phyloP scores from a whole-genome alignment of 306 rosid species.

The Crotalaria pallida region DNA sequence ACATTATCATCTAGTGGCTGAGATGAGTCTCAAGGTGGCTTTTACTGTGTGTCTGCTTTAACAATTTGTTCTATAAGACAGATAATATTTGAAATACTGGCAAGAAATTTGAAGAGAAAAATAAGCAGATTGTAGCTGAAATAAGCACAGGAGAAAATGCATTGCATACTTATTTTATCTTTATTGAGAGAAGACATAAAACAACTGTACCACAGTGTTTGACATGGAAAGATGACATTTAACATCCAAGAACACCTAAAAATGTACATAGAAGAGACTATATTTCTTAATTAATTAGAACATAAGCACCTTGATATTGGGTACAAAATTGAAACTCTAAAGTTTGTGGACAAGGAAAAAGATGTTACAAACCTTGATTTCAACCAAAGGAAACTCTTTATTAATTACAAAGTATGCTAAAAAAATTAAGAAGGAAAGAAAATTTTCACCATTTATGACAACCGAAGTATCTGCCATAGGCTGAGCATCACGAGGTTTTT shows the following conservation, averaged over 20 bases:
- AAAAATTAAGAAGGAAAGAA: background rate
- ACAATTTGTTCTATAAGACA: background rate
- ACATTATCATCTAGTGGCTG: too few species aligned
- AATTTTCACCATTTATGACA: conserved; percentile 17
- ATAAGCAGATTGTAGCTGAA: background rate
- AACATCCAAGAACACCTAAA: background rate
- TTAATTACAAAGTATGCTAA: background rate
- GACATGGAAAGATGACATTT: background rate
- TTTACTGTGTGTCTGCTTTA: too few species aligned
- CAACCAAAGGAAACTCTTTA: too few species aligned
- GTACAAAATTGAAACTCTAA: background rate
- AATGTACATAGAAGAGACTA: background rate
- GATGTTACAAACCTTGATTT: background rate
- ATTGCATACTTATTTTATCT: background rate
- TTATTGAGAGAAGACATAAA: background rate
- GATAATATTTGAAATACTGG: background rate
- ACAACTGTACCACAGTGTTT: background rate
- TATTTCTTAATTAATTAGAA: background rate
- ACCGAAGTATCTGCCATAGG: background rate
- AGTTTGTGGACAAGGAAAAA: background rate
- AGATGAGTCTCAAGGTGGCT: too few species aligned
- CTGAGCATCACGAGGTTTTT: background rate
- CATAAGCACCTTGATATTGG: background rate
- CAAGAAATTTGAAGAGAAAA: background rate
- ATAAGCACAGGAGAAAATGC: background rate